Conservation (phyloP, 2,329 filamentous ascomycete species). For the Orbilia brochopaga region DNA sequence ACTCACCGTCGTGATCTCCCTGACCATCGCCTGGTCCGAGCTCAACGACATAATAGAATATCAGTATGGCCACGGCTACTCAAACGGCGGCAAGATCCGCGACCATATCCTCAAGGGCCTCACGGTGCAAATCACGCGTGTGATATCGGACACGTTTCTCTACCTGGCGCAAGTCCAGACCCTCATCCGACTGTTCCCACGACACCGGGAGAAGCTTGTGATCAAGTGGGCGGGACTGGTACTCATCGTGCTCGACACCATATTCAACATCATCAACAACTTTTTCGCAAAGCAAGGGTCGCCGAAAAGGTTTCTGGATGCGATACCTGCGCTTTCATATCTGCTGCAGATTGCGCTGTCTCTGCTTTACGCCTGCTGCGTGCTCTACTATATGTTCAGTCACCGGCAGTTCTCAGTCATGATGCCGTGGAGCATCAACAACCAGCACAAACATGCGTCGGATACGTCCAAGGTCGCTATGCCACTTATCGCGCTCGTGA, state of each 20-base stretch:
- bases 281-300: conserved; percentile 70
- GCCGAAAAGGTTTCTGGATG: conserved; percentile 80
- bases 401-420: conserved; percentile 50
- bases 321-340: conserved; percentile 88
- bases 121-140: conserved; percentile 85
- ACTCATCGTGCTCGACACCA: conserved; percentile 85
- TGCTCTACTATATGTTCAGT: conserved; percentile 86
- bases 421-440: conserved; percentile 47
- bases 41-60: conserved; percentile 82
- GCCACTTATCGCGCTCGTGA: conserved; percentile 74
- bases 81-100: conserved; percentile 78
- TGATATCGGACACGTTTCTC: conserved; percentile 94
- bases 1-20: conserved; percentile 76
- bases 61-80: conserved; percentile 79
- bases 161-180: conserved; percentile 99
- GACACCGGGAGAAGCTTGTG: conserved; percentile 94
- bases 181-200: conserved; percentile 89
- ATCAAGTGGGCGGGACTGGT: conserved; percentile 99
- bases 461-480: conserved; percentile 47
- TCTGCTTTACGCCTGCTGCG: conserved; percentile 88
- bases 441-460: conserved; percentile 37
- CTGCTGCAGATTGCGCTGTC: conserved; percentile 87
- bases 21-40: conserved; percentile 91
- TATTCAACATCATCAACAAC: conserved; percentile 90
- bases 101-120: conserved; percentile 79